Evolutionary conservation across 2,329 filamentous ascomycete species (phyloP).

Genomic region (Cladosporium sphaerospermum): DNA sequence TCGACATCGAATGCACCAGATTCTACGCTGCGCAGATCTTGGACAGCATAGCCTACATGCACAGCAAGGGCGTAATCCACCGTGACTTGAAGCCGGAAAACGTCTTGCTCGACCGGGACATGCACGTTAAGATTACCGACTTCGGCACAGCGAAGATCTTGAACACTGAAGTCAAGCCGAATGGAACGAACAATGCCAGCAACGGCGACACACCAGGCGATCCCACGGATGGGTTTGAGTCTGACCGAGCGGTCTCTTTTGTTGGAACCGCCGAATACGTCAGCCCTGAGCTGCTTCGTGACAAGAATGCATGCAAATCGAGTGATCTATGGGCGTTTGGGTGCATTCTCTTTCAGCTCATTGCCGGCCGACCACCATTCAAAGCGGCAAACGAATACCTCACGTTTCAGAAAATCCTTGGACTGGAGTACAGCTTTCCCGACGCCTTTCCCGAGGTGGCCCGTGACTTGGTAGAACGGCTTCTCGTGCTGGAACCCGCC

Average conservation of each 20-base stretch:
- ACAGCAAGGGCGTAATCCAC: constrained; percentile 90
- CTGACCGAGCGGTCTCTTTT: constrained; percentile 81
- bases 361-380: constrained; percentile 94
- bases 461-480: constrained; percentile 80
- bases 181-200: constrained; percentile 22
- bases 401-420: constrained; percentile 97
- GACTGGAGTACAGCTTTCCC: constrained; percentile 89
- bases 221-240: constrained; percentile 53
- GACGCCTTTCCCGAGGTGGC: constrained; percentile 79
- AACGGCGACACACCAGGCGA: constrained; percentile 37
- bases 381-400: constrained; percentile 93
- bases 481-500: constrained; percentile 81
- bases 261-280: constrained; percentile 98
- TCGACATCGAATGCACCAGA: constrained; percentile 86
- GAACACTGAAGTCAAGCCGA: constrained; percentile 41
- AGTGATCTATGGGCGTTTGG: constrained; percentile 98
- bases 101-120: constrained; percentile 85
- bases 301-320: constrained; percentile 95
- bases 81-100: constrained; percentile 96
- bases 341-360: constrained; percentile 92
- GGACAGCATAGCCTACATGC: constrained; percentile 97
- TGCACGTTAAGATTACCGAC: constrained; percentile 98
- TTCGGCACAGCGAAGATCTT: constrained; percentile 97
- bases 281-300: constrained; percentile 90
- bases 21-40: constrained; percentile 96